Conservation (phyloP, 495 filamentous ascomycete species). For the Penicillium paradoxum region DNA sequence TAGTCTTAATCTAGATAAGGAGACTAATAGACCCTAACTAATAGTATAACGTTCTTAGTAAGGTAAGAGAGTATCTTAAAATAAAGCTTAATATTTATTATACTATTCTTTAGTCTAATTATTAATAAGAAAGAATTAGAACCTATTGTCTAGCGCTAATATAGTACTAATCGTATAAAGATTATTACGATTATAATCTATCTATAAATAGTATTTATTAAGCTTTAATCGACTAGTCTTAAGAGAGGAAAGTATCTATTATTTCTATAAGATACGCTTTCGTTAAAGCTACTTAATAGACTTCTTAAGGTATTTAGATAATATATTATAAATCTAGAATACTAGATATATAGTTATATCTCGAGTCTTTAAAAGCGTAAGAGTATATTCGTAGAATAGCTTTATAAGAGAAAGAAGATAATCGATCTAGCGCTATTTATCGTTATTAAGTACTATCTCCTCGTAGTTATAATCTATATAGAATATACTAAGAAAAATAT, state of each 20-base stretch:
- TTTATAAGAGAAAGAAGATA: background rate
- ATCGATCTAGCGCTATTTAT: slow-evolving; percentile 1
- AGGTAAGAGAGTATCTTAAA: background rate
- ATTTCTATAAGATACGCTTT: slow-evolving; percentile 1
- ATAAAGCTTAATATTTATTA: background rate
- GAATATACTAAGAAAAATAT: background rate
- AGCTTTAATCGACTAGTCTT: background rate
- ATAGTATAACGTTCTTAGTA: background rate
- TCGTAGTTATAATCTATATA: background rate
- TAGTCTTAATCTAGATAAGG: background rate
- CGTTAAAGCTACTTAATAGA: background rate
- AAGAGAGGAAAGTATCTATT: background rate
- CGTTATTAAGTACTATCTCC: background rate
- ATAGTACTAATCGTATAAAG: background rate
- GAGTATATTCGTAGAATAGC: background rate
- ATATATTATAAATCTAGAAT: slow-evolving; percentile 11
- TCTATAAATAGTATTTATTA: background rate
- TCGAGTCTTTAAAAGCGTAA: background rate
- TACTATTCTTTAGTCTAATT: background rate
- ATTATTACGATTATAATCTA: background rate
- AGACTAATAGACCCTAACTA: background rate
- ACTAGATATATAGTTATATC: slow-evolving; percentile 10
- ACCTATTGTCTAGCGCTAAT: background rate
- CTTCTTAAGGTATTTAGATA: background rate
- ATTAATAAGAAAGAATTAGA: background rate